Base-by-base conservation (phyloP, 345 rosid species). In the Chamaenerion angustifolium region DNA sequence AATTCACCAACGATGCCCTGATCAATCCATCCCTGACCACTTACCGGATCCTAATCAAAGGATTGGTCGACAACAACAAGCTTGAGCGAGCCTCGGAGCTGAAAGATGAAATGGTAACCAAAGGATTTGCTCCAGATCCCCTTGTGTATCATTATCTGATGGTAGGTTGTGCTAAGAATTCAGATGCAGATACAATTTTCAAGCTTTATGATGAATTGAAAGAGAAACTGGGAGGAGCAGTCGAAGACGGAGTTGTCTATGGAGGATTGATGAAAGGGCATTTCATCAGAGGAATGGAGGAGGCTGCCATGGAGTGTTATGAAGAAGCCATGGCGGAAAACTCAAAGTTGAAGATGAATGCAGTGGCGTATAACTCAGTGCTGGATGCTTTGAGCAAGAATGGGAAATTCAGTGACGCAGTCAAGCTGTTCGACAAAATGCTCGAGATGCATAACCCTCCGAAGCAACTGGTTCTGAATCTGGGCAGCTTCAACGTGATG, bases 401-500 rank as follows among this genome's bases (percentile, higher is more conserved):
- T 19, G 77, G 78, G 35, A 81, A 79, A 68, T 86, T 83, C 44
- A 85, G 76, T 55, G 83, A 78, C 72, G 96, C 83, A 9, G 62
- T 83, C 63, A 68, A 57, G 64, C 72, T 86, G 76, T 86, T 90
- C 65, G 85, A 76, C 46, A 69, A 68, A 52, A 75, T 86, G 83
- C 61, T 58, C n/a, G 45, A 52, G 45, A 75, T 74, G 68, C 96
- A 86, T 60, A 69, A 57, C 42, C 95, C 94, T 0, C 98, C 95
- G 16, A 76, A 53, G 69, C 45, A 10, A 21, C 62, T 86, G 70
- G 63, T 75, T 1, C 70, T 86, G 52, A 82, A 90, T 68, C 66
- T 86, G 68, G 98, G 96, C 12, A 86, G 80, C 59, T 86, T 83
- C 68, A 90, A 90, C 67, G 96, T 83, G 31, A 75, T 83, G 75